Evolutionary conservation across 2,329 filamentous ascomycete genomes (phyloP), one percentile per base, ranked within the genome.

Genomic region (Colletotrichum plurivorum): DNA sequence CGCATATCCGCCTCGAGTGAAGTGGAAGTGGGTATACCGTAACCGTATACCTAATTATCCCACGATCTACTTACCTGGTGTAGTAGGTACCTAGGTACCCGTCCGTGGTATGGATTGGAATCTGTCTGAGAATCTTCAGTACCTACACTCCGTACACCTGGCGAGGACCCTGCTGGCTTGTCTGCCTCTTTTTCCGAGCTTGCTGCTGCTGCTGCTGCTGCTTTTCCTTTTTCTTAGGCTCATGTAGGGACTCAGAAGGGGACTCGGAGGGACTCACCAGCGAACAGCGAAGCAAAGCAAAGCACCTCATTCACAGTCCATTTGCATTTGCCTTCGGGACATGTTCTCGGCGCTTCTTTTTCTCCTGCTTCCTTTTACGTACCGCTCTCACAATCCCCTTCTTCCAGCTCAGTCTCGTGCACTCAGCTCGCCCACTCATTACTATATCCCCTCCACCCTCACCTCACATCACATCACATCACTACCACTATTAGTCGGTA

Each of bases 361-460:
- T 54, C 55, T 49, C 55, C 55, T 59, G 56, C 56, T 69, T 56
- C 55, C 13, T 61, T 69, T 69, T 69, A 69, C 66, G 54, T 66
- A 67, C 51, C 56, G 48, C 43, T 59, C 49, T 61, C 39, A 12
- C 27, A 39, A 27, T 60, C 67, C 36, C 62, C 43, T 55, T 59
- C 62, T 45, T 41, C 43, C 20, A 51, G 43, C 25, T 45, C 43
- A 39, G n/a, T 48, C 41, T 69, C n/a, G 55, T 59, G 48, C 66
- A 65, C 61, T n/a, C 22, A 18, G 31, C 43, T 54, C 54, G 36
- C 63, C 67, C 67, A 67, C 67, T 61, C 62, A 61, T 57, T 69
- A 57, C 56, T 53, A 36, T 56, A 53, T 61, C 20, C 52, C 62
- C 62, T 69, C 62, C 67, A 61, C 56, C 56, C 63, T 69, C 51